Conservation (phyloP, 768 basidiomycete genomes). For the Kwoniella mangroviensis region DNA sequence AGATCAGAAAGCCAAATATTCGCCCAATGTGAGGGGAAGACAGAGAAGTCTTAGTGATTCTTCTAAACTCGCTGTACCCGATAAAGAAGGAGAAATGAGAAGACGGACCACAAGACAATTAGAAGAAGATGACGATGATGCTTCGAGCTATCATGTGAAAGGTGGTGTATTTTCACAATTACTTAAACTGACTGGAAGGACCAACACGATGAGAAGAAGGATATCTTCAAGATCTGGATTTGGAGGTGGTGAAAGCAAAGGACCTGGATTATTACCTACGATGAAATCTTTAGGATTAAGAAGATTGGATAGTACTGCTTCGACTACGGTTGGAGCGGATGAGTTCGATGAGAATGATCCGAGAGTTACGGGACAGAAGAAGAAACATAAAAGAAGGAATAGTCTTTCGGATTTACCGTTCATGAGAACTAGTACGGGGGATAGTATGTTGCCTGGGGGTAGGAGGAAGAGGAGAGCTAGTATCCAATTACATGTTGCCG, state of each 20-base stretch:
- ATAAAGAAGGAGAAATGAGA: conserved; percentile 26
- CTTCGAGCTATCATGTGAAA: conserved; percentile 31
- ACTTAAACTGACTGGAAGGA: conserved; percentile 39
- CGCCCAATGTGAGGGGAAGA: not conserved
- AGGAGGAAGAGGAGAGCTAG: conserved; percentile 32
- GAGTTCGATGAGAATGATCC: conserved; percentile 74
- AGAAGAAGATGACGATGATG: conserved; percentile 37
- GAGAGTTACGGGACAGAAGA: conserved; percentile 66
- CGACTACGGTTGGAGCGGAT: conserved; percentile 27
- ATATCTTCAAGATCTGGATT: conserved; percentile 20
- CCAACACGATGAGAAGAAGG: conserved; percentile 31
- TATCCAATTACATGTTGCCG: conserved; percentile 50
- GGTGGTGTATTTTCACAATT: conserved; percentile 48
- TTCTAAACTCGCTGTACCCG: conserved; percentile 9
- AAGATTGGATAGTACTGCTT: conserved; percentile 20
- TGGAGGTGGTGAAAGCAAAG: conserved; percentile 6
- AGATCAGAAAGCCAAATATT: conserved; percentile 14
- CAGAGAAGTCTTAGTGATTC: conserved; percentile 26
- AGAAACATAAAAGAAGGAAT: conserved; percentile 51
- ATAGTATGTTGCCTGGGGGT: conserved; percentile 2
- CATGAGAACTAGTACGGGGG: conserved; percentile 21
- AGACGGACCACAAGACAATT: conserved; percentile 41
- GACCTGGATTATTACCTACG: conserved; percentile 34
- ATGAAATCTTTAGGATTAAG: conserved; percentile 39
- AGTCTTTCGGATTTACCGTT: conserved; percentile 31